Evolutionary conservation across 139 green algal genomes (phyloP), one percentile per base, ranked within the genome.

Genomic region (Spirogloea muscicola): DNA sequence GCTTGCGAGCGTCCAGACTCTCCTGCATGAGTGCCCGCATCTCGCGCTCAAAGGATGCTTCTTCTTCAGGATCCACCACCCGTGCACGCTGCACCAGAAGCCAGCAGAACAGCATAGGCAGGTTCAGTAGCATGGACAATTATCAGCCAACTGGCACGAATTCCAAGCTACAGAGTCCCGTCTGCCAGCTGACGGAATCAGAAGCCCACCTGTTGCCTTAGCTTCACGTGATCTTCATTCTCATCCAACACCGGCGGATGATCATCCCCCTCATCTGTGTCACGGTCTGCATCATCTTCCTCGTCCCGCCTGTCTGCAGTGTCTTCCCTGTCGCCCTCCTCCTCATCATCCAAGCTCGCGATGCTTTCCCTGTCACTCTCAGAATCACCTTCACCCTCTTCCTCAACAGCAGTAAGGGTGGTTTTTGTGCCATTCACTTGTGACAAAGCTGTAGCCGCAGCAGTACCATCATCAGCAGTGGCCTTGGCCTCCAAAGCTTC

Each of bases 321-420:
- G 16, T 81, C 70, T 13, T 79, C 58, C 63, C 49, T 74, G 2
- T 72, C 70, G 38, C 80, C 74, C 25, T 80, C 82, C 13, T 86
- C 69, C n/a, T n/a, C n/a, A n/a, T n/a, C n/a, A 37, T 83, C 60
- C 36, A 41, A 51, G 31, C 76, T 42, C 1, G 65, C 58, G 38
- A 40, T 55, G 10, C 18, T 49, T 2, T 29, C 51, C 1, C 39
- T 52, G 41, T 79, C 82, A 16, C 59, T 43, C 18, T 82, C 72
- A 27, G 65, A 64, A 27, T 72, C 77, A 63, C 49, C 72, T 7
- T 51, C 25, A 36, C 34, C 38, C 48, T 82, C 74, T n/a, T 57
- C 40, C 21, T 74, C 81, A n/a, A n/a, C n/a, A n/a, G n/a, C n/a
- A n/a, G n/a, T n/a, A n/a, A n/a, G n/a, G n/a, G n/a, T n/a, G n/a